A percentile compares a stretch with the other conserved stretches of the same genome.
Conservation (phyloP, 345 rosid species). For the Cardamine resedifolia region DNA sequence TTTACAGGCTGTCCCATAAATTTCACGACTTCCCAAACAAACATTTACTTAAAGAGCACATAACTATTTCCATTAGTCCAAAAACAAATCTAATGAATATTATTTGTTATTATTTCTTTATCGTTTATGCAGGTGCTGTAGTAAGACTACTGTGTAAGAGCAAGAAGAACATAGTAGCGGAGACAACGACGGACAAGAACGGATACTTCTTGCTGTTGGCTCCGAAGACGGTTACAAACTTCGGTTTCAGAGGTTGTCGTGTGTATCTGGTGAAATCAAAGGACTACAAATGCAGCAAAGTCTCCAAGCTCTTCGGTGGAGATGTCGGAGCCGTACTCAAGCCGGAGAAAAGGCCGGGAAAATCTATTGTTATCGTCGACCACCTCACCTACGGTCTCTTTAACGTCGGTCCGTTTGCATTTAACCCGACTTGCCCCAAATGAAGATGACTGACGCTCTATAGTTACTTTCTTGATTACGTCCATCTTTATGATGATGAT, state of each 20-base stretch:
- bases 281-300: conserved; percentile 43
- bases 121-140: conserved; percentile 49
- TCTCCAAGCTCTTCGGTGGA: conserved; percentile 60
- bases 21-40: neutral
- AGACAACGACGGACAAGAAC: conserved; percentile 63
- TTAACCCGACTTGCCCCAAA: conserved; percentile 62
- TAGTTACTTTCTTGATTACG: conserved; percentile 12
- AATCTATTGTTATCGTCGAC: conserved; percentile 25
- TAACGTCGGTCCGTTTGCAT: conserved; percentile 82
- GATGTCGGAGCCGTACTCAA: conserved; percentile 50
- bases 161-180: conserved; percentile 42
- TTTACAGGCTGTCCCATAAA: conserved; percentile 22
- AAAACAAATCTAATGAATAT: neutral
- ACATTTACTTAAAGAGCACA: neutral
- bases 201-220: conserved; percentile 72
- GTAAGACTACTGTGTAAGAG: conserved; percentile 74
- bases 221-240: conserved; percentile 72
- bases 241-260: conserved; percentile 77
- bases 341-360: conserved; percentile 41
- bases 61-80: conserved; percentile 2
- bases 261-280: conserved; percentile 53
- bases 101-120: neutral
- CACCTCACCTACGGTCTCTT: conserved; percentile 50
- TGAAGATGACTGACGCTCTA: conserved; percentile 29
- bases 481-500: neutral